Conservation (phyloP, 345 rosid genomes). For the Euphorbia tirucalli region DNA sequence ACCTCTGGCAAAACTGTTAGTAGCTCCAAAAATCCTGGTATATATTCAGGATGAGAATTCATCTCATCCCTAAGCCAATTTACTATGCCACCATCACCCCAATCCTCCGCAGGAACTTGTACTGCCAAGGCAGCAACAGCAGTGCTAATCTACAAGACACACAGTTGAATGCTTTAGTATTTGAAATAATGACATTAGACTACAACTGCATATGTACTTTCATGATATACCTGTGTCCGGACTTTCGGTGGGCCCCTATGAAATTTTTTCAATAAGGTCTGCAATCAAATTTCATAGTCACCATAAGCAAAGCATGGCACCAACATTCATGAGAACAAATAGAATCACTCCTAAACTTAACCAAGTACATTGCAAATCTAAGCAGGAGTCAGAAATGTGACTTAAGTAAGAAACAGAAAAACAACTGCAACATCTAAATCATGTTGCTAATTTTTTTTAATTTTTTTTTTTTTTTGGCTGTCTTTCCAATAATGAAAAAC, state of each 20-base stretch:
- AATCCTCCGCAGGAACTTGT: constrained; percentile 89
- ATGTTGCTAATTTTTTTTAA: too few species aligned
- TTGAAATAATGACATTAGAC: constrained; percentile 10
- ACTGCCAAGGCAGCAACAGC: constrained; percentile 99
- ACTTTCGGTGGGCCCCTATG: constrained; percentile 96
- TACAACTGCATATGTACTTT: neutral
- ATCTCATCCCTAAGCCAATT: constrained; percentile 94
- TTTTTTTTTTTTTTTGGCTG: neutral
- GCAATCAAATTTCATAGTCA: constrained; percentile 29
- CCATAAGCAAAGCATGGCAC: constrained; percentile 9
- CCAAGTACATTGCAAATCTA: neutral
- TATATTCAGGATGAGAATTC: constrained; percentile 86
- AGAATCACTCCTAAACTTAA: neutral
- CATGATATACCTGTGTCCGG: constrained; percentile 77
- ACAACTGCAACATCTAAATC: neutral
- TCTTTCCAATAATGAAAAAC: neutral
- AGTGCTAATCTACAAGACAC: constrained; percentile 83
- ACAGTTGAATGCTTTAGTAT: constrained; percentile 15
- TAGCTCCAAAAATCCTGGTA: constrained; percentile 96
- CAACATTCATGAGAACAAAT: neutral
- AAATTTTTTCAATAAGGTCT: constrained; percentile 89
- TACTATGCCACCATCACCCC: constrained; percentile 95
- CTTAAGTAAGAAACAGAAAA: neutral
- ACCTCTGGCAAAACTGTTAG: constrained; percentile 98
- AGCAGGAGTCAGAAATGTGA: neutral